Evolutionary conservation across 768 basidiomycete species (phyloP), one percentile per base, ranked within the genome.

Genomic region (Crassisporium funariophilum): DNA sequence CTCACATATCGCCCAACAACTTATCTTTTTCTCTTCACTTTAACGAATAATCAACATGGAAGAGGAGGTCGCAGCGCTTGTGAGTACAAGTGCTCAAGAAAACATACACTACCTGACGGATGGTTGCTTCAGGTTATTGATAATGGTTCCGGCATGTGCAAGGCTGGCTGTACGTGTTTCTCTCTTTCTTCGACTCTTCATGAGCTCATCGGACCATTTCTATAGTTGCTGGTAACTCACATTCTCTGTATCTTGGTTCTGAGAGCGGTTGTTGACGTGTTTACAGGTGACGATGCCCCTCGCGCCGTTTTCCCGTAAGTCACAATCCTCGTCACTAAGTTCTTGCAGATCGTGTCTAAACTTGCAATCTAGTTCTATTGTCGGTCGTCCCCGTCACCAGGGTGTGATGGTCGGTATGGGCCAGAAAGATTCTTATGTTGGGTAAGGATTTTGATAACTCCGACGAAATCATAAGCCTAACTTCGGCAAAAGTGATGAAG

Each of bases 141-240:
- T 72, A 91, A 91, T 70, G 92, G 91, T 65, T 98, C 95, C 65
- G 95, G 95, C 74, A 98, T 98, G 95, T 98, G 95, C 88, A 98
- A 98, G 78, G 95, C 95, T 83, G 95, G 97, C 74, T 93, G 90
- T 91, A 69, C 61, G 88, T 86, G 29, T 54, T 57, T 58, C 46
- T 46, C 20, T 23, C 41, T 48, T 42, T 41, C 51, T 39, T 52
- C 40, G 29, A 24, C 12, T 29, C 16, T 48, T 42, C 19, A 17
- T 23, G 23, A 34, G 37, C 56, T 61, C 13, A 63, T 62, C 54
- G 62, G 38, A 59, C 46, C 25, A 51, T 37, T 42, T 55, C 34
- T 56, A 47, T 58, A 86, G 84, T 85, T 70, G 82, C 84, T 76
- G 85, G 83, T 83, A 75, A 62, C 45, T 54, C 46, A 34, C 41